A percentile compares a stretch with the other conserved stretches of the same genome.
phyloP scores from a whole-genome alignment of 305 asterid genomes.

The Solanum hybrid region DNA sequence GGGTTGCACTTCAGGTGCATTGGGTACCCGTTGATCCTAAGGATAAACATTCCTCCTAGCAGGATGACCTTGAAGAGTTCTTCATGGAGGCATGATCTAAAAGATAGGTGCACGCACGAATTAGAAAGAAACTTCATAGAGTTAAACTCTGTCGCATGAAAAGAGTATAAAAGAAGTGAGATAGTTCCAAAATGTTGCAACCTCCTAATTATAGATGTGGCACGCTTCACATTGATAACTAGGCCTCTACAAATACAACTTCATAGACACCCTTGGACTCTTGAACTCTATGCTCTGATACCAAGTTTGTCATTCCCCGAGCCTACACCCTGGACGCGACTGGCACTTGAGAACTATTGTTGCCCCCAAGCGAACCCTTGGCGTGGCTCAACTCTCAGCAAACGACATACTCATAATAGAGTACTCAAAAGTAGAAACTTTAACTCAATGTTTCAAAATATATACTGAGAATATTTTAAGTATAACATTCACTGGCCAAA shows the following conservation, averaged over 20 bases:
- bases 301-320: background rate
- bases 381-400: background rate
- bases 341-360: background rate
- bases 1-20: too few relatives aligned
- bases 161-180: background rate
- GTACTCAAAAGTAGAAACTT: too few relatives aligned
- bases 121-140: background rate
- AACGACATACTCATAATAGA: too few relatives aligned
- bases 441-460: too few relatives aligned
- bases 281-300: background rate
- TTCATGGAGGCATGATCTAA: background rate
- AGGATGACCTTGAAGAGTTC: background rate
- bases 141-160: background rate
- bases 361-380: background rate
- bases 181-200: background rate
- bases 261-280: background rate
- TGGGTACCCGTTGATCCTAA: too few relatives aligned
- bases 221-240: background rate
- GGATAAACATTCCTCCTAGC: too few relatives aligned
- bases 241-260: background rate
- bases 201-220: background rate
- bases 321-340: background rate
- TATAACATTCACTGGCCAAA: too few relatives aligned
- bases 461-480: too few relatives aligned
- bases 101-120: background rate